These are phyloP conservation scores for Ceratobasidium sp. DNA, from an alignment of 1,284 basidiomycete species.

Conservation along the genomic window DNA sequence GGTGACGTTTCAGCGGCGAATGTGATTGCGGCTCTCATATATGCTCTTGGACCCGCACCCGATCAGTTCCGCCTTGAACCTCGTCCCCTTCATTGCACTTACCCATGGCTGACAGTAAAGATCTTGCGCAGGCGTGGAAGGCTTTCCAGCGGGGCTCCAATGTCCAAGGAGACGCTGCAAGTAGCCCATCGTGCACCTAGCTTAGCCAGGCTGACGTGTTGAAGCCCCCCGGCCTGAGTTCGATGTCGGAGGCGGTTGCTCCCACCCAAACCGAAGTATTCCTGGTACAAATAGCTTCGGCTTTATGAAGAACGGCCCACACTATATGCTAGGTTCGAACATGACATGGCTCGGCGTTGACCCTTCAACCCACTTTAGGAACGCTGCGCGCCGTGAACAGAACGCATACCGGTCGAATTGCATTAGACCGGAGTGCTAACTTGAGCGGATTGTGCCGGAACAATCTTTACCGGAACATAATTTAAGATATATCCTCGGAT, in stretches of 20 bases:
- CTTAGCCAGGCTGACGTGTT: no score
- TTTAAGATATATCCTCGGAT: slow-evolving; percentile 23
- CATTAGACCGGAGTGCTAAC: background rate
- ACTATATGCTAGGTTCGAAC: slow-evolving; percentile 23
- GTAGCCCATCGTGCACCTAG: no score
- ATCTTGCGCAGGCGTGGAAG: no score
- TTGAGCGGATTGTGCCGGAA: background rate
- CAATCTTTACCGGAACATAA: slow-evolving; percentile 37
- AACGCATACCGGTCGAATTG: background rate
- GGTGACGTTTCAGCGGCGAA: no score
- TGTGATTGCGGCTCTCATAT: no score
- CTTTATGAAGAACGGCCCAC: slow-evolving; percentile 24
- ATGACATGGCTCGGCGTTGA: slow-evolving; percentile 38
- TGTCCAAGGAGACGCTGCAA: no score
- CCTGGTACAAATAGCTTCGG: slow-evolving; percentile 33
- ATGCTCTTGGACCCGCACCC: no score
- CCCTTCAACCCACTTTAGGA: slow-evolving; percentile 38
- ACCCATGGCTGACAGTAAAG: no score
- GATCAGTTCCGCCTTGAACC: no score
- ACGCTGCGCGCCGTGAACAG: slow-evolving; percentile 31
- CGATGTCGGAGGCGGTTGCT: background rate
- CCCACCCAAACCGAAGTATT: slow-evolving; percentile 28
- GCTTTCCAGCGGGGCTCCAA: no score
- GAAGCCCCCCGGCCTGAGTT: no score
- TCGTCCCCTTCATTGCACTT: no score